Conservation (phyloP, 805 yeast genomes). For the Candida boidinii region DNA sequence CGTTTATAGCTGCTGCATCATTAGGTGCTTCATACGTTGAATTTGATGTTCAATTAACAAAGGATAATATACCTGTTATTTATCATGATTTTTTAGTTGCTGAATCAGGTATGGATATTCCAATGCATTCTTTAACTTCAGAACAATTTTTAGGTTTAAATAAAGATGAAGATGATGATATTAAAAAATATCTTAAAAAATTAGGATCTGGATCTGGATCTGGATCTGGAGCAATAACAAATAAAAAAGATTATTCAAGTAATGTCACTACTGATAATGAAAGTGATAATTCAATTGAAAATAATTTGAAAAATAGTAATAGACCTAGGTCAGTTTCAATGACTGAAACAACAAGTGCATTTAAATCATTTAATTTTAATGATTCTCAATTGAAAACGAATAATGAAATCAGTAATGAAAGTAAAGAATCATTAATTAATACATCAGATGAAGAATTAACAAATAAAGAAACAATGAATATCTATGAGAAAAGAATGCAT, state of each 20-base stretch:
- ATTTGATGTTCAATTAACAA: conserved; percentile 92
- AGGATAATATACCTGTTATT: conserved; percentile 84
- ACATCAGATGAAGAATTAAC: conserved; percentile 26
- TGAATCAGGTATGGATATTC: conserved; percentile 92
- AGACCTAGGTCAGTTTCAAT: conserved; percentile 16
- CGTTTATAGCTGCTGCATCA: conserved; percentile 93
- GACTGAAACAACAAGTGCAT: no score
- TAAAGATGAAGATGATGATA: conserved; percentile 15
- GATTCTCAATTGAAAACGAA: no score
- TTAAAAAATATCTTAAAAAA: conserved; percentile 1
- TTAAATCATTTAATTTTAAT: no score
- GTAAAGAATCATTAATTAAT: conserved; percentile 16
- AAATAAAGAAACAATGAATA: conserved; percentile 14
- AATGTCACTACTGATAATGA: background rate
- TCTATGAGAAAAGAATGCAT: conserved; percentile 58
- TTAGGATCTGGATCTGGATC: conserved; percentile 9
- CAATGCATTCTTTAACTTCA: conserved; percentile 85
- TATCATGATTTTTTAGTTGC: conserved; percentile 94
- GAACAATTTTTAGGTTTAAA: conserved; percentile 75
- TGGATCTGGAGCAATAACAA: conserved; percentile 23
- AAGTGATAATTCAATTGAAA: background rate
- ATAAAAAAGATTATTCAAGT: conserved; percentile 7
- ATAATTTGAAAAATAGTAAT: background rate
- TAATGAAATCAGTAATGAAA: conserved; percentile 12
- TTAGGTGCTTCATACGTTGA: conserved; percentile 95